These are phyloP conservation scores for Aureobasidium leucospermi DNA, from an alignment of 2,329 filamentous ascomycete genomes.

Conservation along the genomic window DNA sequence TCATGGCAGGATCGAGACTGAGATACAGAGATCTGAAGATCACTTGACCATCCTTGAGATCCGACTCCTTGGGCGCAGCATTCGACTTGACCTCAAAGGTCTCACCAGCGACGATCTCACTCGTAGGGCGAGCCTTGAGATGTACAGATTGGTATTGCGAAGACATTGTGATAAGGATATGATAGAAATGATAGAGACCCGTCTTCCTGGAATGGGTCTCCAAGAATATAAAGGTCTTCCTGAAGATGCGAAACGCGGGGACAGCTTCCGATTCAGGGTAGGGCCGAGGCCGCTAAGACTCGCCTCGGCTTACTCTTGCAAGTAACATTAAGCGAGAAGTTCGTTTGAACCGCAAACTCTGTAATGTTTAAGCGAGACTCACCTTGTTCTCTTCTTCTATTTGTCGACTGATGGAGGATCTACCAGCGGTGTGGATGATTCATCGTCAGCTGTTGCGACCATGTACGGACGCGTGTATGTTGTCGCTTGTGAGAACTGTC, in stretches of 20 bases:
- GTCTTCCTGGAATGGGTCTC: background rate
- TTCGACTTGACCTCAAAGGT: slow-evolving; percentile 20
- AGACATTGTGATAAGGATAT: background rate
- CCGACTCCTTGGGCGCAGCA: slow-evolving; percentile 14
- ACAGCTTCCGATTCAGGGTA: background rate
- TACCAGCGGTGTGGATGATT: background rate
- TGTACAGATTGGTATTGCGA: slow-evolving; percentile 20
- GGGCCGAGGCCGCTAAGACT: background rate
- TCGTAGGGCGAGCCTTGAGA: slow-evolving; percentile 20
- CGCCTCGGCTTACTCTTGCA: slow-evolving; percentile 9
- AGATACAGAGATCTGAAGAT: slow-evolving; percentile 42
- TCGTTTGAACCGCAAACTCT: background rate
- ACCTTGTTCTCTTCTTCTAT: background rate
- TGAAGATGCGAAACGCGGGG: background rate
- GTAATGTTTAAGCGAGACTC: slow-evolving; percentile 3
- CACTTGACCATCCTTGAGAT: slow-evolving; percentile 32
- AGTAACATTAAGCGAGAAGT: slow-evolving; percentile 6
- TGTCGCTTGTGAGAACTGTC: no score
- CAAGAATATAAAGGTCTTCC: background rate
- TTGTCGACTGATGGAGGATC: background rate
- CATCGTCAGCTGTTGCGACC: no score
- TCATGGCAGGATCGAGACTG: slow-evolving; percentile 48
- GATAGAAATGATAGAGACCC: no score
- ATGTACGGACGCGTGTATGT: no score
- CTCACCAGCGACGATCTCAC: slow-evolving; percentile 18